Evolutionary conservation across 768 basidiomycete genomes (phyloP), one percentile per base, ranked within the genome.

Genomic region (Trametes sanguinea): DNA sequence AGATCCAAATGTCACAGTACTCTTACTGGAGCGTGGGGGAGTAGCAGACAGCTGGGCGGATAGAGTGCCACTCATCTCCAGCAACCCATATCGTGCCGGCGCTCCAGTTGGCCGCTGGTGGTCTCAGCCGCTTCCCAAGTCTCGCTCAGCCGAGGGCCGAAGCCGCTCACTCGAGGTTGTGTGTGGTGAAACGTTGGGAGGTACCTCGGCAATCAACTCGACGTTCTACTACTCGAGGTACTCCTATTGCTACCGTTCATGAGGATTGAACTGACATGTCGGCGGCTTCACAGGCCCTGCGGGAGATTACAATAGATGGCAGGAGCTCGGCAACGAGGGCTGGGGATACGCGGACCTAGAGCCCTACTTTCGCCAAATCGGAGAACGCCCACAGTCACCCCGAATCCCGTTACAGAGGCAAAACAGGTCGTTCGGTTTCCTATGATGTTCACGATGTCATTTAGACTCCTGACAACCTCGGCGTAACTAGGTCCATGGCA

Each of bases 1-100:
- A 69, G 76, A 84, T 57, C 79, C 82, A 1, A 71, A 70, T 1
- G 65, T 84, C n/a, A 76, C 77, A 9, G 83, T 87, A 17, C 75
- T 87, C 7, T 68, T 87, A 1, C 67, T 87, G 2, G 85, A 87
- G 67, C 78, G 83, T 17, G 85, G 85, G 1, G 76, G 40, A n/a
- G 16, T 62, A 8, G 54, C 54, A 3, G 30, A 62, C 39, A 37
- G 50, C 1, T 62, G 61, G 60, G 44, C 60, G 1, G 64, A 71
- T 42, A 62, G 65, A 13, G 66, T 71, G 9, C 76, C 76, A 0
- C 54, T 76, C 6, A 61, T 73, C 6, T 76, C 75, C 0, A 53
- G 59, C 11, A 61, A 76, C 51, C 64, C 65, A 44, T 53, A 43
- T 43, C 65, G 67, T 9, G 64, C 67, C n/a, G 65, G 67, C 9